These are phyloP conservation scores for Tetrahymena thermophila DNA, from an alignment of 73 alveolate species.

Conservation along the genomic window DNA sequence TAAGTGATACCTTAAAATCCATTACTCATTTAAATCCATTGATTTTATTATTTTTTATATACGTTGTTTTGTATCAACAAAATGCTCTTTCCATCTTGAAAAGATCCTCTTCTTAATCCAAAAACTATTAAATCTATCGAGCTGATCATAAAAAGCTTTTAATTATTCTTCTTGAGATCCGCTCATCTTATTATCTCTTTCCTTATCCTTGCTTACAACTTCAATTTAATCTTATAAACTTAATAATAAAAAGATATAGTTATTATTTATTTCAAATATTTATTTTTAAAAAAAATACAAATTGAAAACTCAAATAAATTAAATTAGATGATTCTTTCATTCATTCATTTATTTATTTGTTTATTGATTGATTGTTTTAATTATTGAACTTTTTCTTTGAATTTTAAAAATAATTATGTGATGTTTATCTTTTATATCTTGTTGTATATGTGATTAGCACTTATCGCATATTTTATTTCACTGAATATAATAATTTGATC, in stretches of 20 bases:
- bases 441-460: no score
- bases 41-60: not conserved
- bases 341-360: no score
- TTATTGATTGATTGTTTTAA: not conserved
- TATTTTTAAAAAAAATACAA: no score
- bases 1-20: not conserved
- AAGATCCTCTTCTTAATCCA: not conserved
- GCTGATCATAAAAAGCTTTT: not conserved
- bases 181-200: not conserved
- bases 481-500: not conserved
- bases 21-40: not conserved
- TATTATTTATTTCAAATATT: no score
- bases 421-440: no score
- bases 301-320: not conserved
- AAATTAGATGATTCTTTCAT: not conserved
- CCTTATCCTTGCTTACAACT: not conserved
- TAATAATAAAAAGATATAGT: not conserved
- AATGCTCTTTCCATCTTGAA: not conserved
- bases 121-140: not conserved
- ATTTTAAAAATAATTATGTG: not conserved
- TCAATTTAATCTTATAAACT: not conserved
- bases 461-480: not conserved
- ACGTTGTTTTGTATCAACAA: not conserved
- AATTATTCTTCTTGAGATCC: not conserved
- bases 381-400: not conserved